phyloP scores from a whole-genome alignment of 306 rosid species.

The Citrullus amarus region DNA sequence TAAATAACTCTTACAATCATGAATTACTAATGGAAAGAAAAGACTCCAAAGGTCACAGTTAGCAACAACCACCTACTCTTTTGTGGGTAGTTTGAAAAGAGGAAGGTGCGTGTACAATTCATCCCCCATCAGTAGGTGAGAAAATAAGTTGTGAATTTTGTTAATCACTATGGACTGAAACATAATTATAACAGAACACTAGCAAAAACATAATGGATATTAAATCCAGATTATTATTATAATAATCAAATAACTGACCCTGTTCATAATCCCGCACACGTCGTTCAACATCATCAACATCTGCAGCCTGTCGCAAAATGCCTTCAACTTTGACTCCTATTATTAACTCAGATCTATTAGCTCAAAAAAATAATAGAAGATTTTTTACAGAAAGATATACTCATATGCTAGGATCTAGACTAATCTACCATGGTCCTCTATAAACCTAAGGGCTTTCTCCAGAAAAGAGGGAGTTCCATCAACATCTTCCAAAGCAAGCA shows the following conservation, averaged over 20 bases:
- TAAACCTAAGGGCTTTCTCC: constrained; percentile 78
- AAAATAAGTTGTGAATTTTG: background rate
- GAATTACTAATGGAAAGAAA: background rate
- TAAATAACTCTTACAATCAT: background rate
- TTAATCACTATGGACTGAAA: background rate
- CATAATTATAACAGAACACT: constrained; percentile 2
- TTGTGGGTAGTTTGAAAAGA: background rate
- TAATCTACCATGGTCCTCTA: constrained; percentile 70
- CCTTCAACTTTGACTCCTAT: constrained; percentile 88
- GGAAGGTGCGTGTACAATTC: background rate
- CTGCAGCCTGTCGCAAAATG: constrained; percentile 94
- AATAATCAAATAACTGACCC: constrained; percentile 54
- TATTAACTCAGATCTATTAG: background rate
- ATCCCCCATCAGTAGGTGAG: background rate
- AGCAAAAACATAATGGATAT: background rate
- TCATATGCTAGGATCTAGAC: background rate
- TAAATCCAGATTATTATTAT: background rate
- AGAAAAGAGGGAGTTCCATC: constrained; percentile 93
- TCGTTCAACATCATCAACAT: constrained; percentile 86
- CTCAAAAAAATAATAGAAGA: background rate
- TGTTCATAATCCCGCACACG: constrained; percentile 84
- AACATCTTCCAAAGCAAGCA: constrained; percentile 89
- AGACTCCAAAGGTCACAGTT: background rate
- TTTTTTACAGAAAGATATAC: background rate
- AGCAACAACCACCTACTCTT: background rate